Evolutionary conservation across 305 asterid species (phyloP).

Genomic region (Ajuga reptans): DNA sequence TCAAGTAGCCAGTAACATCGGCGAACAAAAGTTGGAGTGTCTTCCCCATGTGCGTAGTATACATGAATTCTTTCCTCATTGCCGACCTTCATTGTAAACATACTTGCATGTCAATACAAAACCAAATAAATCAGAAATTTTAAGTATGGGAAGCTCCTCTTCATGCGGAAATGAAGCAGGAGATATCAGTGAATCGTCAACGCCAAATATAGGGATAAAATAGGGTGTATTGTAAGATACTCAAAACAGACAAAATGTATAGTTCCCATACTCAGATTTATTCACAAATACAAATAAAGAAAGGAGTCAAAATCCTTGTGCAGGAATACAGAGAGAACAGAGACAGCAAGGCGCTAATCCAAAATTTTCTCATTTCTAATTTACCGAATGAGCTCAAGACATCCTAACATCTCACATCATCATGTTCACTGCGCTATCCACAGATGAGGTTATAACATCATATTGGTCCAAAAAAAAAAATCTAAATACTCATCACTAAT

Average conservation of each 20-base stretch:
- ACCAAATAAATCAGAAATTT: conserved; percentile 17
- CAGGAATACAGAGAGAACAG: not conserved
- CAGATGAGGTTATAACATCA: not conserved
- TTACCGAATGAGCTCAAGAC: not conserved
- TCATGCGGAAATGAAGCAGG: not conserved
- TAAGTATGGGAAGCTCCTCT: conserved; percentile 12
- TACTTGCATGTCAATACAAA: conserved; percentile 23
- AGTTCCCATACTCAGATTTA: not conserved
- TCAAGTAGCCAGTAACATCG: conserved; percentile 99
- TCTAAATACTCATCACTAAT: not conserved
- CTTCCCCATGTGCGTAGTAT: conserved; percentile 98
- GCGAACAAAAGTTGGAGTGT: conserved; percentile 81
- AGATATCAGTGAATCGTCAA: not conserved
- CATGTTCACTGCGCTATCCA: not conserved
- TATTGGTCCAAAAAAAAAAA: not conserved
- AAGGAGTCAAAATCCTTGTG: not conserved
- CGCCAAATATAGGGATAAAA: conserved; percentile 1
- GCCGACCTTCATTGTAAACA: conserved; percentile 59
- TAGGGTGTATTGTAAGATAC: not conserved
- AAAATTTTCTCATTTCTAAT: not conserved
- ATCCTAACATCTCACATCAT: not conserved
- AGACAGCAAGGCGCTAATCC: not conserved
- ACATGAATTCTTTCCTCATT: conserved; percentile 94
- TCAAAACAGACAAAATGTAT: not conserved
- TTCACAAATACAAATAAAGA: not conserved